Base-by-base conservation (phyloP, 1,284 basidiomycete species). In the Phenoliferia sp. region DNA sequence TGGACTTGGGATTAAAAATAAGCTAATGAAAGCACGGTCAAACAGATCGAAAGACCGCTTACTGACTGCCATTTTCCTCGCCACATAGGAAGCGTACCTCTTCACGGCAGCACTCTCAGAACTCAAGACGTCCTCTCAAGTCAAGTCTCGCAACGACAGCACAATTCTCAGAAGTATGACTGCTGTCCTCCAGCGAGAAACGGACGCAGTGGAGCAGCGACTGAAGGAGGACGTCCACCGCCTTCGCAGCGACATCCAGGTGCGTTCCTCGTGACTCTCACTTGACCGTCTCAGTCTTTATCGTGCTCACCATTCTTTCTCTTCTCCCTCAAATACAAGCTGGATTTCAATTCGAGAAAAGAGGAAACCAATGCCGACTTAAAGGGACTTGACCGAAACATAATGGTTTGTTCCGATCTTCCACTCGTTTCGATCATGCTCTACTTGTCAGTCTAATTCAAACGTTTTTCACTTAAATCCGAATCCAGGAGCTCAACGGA, bases 301-400 rank as follows among this genome's bases (percentile, higher is more conserved):
- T 39, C 39, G 35, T 57, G 3, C 33, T 56, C 9, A n/a, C n/a
- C n/a, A n/a, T n/a, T n/a, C n/a, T n/a, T n/a, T n/a, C 50, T 32
- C 12, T 12, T 12, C 50, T 7, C 29, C 35, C 7, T 32, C 12
- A 6, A 31, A 29, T 16, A 15, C n/a, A 66, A 98, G 79, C 92
- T 99, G 85, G 95, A 99, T 68, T 84, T 98, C 74, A 94, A 96
- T 78, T 93, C 88, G 71, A 85, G 94, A 68, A 98, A 95, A 81
- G 90, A 90, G 73, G 96, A 99, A 78, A 86, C 89, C n/a, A 90
- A 88, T 77, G 85, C 88, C 17, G 93, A 96, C 66, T 80, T 91
- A 73, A 97, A 96, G 80, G 84, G 85, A 56, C 87, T 90, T 74
- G 94, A 95, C 75, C 90, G 97, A 68, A 83, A 84, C 35, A 91